These are phyloP conservation scores for Candida smagusa DNA, from an alignment of 1,139 yeast species.

Conservation along the genomic window DNA sequence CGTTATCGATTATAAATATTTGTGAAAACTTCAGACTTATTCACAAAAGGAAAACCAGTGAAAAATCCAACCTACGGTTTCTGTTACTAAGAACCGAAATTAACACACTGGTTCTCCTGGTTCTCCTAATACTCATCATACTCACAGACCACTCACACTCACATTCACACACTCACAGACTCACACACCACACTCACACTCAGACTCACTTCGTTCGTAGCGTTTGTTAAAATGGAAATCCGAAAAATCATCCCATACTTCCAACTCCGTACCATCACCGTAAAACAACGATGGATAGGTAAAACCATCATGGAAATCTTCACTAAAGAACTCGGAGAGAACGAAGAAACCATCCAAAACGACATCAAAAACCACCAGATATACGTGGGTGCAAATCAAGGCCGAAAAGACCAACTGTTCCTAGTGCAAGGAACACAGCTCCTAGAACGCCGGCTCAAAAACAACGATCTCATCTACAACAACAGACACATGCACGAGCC, in stretches of 20 bases:
- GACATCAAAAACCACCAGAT: conserved; percentile 26
- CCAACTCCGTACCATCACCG: conserved; percentile 34
- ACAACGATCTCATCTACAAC: conserved; percentile 50
- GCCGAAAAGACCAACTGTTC: conserved; percentile 19
- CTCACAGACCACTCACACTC: too few relatives aligned
- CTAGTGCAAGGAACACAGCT: conserved; percentile 21
- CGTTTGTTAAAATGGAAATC: conserved; percentile 11
- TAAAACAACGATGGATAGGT: conserved; percentile 50
- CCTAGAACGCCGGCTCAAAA: conserved; percentile 25
- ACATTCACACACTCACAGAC: neutral
- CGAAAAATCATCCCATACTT: conserved; percentile 49
- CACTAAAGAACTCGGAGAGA: conserved; percentile 43
- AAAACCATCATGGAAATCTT: conserved; percentile 42
- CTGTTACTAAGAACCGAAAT: too few relatives aligned
- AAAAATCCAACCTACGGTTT: too few relatives aligned
- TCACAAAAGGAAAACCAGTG: too few relatives aligned
- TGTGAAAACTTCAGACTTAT: too few relatives aligned
- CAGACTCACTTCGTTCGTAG: neutral
- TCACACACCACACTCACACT: neutral
- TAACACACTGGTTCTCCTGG: too few relatives aligned
- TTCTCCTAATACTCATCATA: too few relatives aligned
- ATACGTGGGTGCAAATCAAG: conserved; percentile 26
- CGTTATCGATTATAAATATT: too few relatives aligned
- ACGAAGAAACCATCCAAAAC: conserved; percentile 17
- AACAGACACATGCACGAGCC: conserved; percentile 64